Evolutionary conservation across 2,329 filamentous ascomycete species (phyloP).

Genomic region (Botryotinia convoluta): DNA sequence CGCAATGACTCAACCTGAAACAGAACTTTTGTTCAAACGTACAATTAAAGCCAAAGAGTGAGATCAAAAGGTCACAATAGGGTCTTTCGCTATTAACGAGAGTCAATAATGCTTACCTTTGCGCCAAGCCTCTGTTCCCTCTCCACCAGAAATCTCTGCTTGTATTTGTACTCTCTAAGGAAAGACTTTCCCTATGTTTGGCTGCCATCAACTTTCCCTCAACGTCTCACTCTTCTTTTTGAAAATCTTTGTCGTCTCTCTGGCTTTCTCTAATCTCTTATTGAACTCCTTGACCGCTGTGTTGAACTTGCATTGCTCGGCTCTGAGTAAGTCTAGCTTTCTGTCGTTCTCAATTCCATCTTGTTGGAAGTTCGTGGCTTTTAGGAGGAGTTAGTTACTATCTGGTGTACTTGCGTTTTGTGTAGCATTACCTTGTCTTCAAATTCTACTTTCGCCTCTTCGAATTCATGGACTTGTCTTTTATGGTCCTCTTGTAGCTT

Average conservation of each 20-base stretch:
- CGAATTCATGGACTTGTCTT: neutral
- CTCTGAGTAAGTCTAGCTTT: neutral
- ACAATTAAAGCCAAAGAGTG: rapidly evolving
- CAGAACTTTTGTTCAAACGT: neutral
- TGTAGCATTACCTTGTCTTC: neutral
- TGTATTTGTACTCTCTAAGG: neutral
- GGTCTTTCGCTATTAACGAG: neutral
- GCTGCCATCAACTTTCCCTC: neutral
- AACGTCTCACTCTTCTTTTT: neutral
- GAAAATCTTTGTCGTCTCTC: neutral
- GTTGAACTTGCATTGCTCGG: neutral
- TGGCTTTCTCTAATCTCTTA: rapidly evolving
- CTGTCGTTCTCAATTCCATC: neutral
- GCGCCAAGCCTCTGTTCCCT: neutral
- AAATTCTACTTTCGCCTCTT: neutral
- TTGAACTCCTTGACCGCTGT: neutral
- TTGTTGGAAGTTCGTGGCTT: neutral
- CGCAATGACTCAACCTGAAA: rapidly evolving
- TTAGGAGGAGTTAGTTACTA: neutral
- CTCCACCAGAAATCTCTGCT: neutral
- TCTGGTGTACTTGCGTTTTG: neutral
- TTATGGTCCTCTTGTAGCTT: neutral
- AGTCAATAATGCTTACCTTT: neutral
- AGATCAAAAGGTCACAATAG: neutral
- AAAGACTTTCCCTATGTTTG: neutral